Evolutionary conservation across 352 stramenopile genomes (phyloP), one percentile per base, ranked within the genome.

Genomic region (Phytophthora palmivora): DNA sequence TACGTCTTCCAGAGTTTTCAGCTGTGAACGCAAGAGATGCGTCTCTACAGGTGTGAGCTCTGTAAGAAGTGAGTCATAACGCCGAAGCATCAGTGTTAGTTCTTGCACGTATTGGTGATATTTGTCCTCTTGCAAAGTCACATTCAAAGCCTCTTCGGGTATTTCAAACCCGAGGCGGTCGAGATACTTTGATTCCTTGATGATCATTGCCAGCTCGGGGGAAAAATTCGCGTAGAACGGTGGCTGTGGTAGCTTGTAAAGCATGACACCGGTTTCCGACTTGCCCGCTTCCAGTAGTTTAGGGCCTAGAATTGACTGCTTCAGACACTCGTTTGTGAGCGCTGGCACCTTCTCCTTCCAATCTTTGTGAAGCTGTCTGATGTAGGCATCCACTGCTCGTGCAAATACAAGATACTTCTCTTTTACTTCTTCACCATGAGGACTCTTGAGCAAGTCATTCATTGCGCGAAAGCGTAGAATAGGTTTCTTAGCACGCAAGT

Each of bases 101-200:
- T 97, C 84, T 45, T 97, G 91, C 12, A 98, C 93, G 36, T 97
- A 97, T 41, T 94, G 81, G 58, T 98, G 95, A 64, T 98, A 98
- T 58, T 98, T 98, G 62, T 98, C 90, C 62, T 98, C 96, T 64
- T 98, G 96, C 2, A 98, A 78, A 19, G 96, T 97, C 58, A 98
- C 95, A 55, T 98, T 98, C 24, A 98, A 69, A 0, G 96, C 95
- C 22, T 96, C 87, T 66, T 98, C 96, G 0, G 96, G 96, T 36
- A 97, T 96, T 44, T 97, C 86, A 79, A 98, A 98, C 5, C 96
- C 95, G 28, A 98, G 84, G 0, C 93, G 89, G 65, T 98, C 96
- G 0, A 99, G 78, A 51, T 98, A 98, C 69, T 98, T 98, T 32
- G 90, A 90, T 71, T 99, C 96, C 45, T 96, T 94, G 55, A 99